Percentiles rank a stretch among this genome's conserved stretches.
Evolutionary conservation across 2,329 filamentous ascomycete genomes (phyloP).

Genomic region (Nigrospora oryzae): DNA sequence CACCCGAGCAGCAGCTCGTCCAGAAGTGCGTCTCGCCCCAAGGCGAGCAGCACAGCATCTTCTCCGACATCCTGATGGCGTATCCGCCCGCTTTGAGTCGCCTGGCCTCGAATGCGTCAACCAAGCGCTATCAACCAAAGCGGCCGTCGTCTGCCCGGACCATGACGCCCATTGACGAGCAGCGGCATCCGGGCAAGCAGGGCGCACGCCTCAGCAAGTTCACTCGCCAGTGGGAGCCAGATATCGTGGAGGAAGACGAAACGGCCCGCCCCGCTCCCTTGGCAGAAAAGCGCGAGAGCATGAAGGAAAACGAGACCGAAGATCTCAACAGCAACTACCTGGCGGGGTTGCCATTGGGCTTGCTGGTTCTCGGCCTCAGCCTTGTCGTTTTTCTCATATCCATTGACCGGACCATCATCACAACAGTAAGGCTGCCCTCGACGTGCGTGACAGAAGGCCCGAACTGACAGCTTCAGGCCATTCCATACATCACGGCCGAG

Average conservation of each 20-base stretch:
- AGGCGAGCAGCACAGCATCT: background rate
- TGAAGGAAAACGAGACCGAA: background rate
- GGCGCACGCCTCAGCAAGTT: background rate
- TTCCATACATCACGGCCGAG: conserved; percentile 21
- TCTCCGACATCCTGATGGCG: conserved; percentile 1
- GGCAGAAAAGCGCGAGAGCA: background rate
- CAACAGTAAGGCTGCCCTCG: conserved; percentile 9
- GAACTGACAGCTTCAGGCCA: conserved; percentile 8
- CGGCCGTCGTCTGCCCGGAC: background rate
- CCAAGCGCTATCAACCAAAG: background rate
- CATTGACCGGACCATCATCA: conserved; percentile 16
- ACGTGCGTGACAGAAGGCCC: background rate
- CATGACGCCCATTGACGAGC: conserved; percentile 10
- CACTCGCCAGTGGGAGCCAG: conserved; percentile 7
- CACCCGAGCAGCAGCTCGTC: too few relatives aligned
- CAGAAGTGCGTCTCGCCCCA: background rate
- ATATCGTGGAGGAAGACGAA: conserved; percentile 6
- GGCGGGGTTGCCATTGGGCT: conserved; percentile 8
- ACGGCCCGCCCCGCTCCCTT: background rate
- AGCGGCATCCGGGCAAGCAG: conserved; percentile 12
- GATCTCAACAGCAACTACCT: background rate
- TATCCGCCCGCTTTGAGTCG: background rate
- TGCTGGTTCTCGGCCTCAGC: conserved; percentile 13
- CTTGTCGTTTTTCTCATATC: conserved; percentile 17
- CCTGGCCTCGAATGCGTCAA: background rate